Base-by-base conservation (phyloP, 768 basidiomycete species). In the Flagelloscypha sp. region DNA sequence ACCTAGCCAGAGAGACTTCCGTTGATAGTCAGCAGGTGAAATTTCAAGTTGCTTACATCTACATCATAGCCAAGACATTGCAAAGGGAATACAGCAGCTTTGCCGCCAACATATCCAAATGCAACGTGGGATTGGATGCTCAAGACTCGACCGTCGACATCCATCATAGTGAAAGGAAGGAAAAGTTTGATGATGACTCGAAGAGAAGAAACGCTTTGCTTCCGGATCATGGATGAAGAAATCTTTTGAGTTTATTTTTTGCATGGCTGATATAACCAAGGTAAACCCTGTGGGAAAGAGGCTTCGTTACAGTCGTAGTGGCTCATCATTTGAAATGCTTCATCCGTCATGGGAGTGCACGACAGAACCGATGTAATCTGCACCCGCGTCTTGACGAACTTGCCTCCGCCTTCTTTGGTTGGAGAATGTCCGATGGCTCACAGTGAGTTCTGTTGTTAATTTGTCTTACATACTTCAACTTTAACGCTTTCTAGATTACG, bases 81-180 rank as follows among this genome's bases (percentile, higher is more conserved):
- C 45, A 76, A 75, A 1, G 82, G 79, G 48, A 84, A 84, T 5
- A 77, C 71, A 0, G 83, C 81, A 7, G 81, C 82, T 53, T 84
- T 85, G 18, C 80, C 79, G 39, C 93, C 94, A 6, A 93, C 94
- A 50, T 94, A 97, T 31, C 94, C 94, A 45, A 80, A 88, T 7
- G 83, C 76, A 39, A 97, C 94, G 49, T 97, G 94, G 2, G 85
- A 89, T 49, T 98, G 94, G 33, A 97, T 75, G 48, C 87, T 90
- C 27, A 97, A 66, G 7, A 98, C 72, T 17, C 92, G 68, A 33
- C 71, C 71, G 16, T 44, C 42, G 46, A 45, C 45, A 25, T 35
- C 12, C 17, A 21, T 29, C 30, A 15, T 12, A 35, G 33, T 18
- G 22, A 15, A 29, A 31, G 27, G 28, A 32, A 18, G 13, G n/a